Percentiles rank a stretch among this genome's conserved stretches.
Conservation (phyloP, 768 basidiomycete genomes). For the Holtermannia corniformis region DNA sequence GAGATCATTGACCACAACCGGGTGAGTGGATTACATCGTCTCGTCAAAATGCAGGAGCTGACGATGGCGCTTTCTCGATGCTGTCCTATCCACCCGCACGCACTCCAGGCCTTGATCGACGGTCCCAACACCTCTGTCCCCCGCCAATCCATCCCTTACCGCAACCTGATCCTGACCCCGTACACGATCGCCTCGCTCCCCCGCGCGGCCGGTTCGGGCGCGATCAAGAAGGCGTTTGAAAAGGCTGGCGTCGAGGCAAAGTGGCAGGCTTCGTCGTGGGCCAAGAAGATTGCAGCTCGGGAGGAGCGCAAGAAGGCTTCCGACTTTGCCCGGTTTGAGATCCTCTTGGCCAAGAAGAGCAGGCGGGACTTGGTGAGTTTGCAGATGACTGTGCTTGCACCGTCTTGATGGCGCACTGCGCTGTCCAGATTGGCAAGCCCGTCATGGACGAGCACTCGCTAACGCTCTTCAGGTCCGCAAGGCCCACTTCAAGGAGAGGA, state of each 20-base stretch:
- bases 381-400: not conserved
- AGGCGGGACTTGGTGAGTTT: slow-evolving; percentile 51
- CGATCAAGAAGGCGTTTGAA: slow-evolving; percentile 76
- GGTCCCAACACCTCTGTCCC: slow-evolving; percentile 85
- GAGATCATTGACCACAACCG: slow-evolving; percentile 99
- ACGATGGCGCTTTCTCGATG: not conserved
- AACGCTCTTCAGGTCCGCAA: slow-evolving; percentile 33
- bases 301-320: slow-evolving; percentile 64
- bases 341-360: slow-evolving; percentile 81
- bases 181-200: slow-evolving; percentile 72
- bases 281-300: slow-evolving; percentile 67
- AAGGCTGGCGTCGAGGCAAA: slow-evolving; percentile 72
- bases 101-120: slow-evolving; percentile 84
- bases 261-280: slow-evolving; percentile 85
- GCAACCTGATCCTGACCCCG: slow-evolving; percentile 83
- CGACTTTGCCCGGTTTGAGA: slow-evolving; percentile 86
- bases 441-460: too few relatives aligned
- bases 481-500: slow-evolving; percentile 44
- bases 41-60: not conserved
- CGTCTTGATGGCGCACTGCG: not conserved
- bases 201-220: slow-evolving; percentile 71
- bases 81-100: too few relatives aligned
- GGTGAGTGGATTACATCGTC: slow-evolving; percentile 48
- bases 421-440: too few relatives aligned
- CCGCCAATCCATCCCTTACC: slow-evolving; percentile 84